phyloP scores from a whole-genome alignment of 2,329 filamentous ascomycete species.

The Lasiodiplodia sp. region DNA sequence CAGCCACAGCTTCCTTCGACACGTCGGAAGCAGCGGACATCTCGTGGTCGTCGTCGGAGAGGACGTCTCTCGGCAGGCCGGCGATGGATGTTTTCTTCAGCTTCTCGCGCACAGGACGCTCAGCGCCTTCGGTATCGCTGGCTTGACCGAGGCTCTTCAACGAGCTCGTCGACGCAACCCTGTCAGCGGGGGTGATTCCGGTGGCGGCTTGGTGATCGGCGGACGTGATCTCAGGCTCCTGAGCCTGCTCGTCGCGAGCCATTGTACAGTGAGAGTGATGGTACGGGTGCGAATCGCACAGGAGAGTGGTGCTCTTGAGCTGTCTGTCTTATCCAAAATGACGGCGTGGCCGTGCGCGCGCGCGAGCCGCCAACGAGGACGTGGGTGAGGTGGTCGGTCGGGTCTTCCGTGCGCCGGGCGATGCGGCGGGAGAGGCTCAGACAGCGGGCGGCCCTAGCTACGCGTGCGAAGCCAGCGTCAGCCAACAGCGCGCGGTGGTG shows the following conservation, averaged over 20 bases:
- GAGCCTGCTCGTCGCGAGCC: conserved; percentile 39
- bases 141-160: conserved; percentile 40
- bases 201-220: conserved; percentile 21
- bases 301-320: conserved; percentile 3
- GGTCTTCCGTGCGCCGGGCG: conserved; percentile 21
- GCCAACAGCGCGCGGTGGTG: conserved; percentile 9
- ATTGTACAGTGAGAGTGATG: conserved; percentile 32
- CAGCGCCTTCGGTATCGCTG: conserved; percentile 57
- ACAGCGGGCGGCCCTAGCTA: conserved; percentile 22
- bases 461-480: conserved; percentile 12
- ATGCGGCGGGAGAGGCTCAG: conserved; percentile 22
- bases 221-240: conserved; percentile 33
- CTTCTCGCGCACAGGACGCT: conserved; percentile 66
- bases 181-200: conserved; percentile 31
- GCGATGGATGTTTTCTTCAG: conserved; percentile 68
- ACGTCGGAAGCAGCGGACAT: conserved; percentile 36
- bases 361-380: conserved; percentile 22
- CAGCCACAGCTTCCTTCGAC: conserved; percentile 3
- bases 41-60: conserved; percentile 21
- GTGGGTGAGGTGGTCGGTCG: conserved; percentile 17
- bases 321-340: conserved; percentile 26
- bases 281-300: conserved; percentile 6
- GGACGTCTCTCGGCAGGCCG: conserved; percentile 33
- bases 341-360: conserved; percentile 23
- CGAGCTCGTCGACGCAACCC: conserved; percentile 33